Evolutionary conservation across 163 green algal genomes (phyloP).

Genomic region (Prototheca stagnorum): DNA sequence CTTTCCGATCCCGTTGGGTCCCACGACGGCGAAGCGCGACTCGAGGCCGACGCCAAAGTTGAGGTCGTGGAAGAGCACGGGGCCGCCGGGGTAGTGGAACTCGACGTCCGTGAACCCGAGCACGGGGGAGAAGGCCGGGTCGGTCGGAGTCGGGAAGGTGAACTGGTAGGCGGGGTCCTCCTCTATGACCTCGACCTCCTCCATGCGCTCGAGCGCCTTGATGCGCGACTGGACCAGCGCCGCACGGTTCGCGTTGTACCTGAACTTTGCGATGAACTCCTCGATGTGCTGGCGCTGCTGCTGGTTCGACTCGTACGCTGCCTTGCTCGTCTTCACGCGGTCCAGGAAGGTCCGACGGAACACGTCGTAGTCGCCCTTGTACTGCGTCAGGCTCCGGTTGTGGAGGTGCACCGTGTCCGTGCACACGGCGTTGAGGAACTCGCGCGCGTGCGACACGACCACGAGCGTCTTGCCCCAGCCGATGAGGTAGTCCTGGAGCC

Average conservation of each 20-base stretch:
- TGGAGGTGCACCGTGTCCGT: conserved; percentile 55
- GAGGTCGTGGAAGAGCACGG: conserved; percentile 48
- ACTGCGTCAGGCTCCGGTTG: conserved; percentile 24
- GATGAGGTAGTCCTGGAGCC: conserved; percentile 20
- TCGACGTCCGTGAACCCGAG: conserved; percentile 43
- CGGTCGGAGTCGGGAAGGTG: conserved; percentile 33
- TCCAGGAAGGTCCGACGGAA: conserved; percentile 32
- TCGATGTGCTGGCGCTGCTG: conserved; percentile 44
- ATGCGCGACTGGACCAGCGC: conserved; percentile 80
- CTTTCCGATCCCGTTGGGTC: conserved; percentile 64
- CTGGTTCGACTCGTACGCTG: conserved; percentile 38
- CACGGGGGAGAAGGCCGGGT: conserved; percentile 26
- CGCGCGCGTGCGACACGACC: conserved; percentile 61
- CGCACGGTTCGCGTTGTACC: conserved; percentile 82
- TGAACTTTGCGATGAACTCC: conserved; percentile 83
- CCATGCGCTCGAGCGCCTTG: conserved; percentile 80
- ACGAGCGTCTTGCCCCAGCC: conserved; percentile 59
- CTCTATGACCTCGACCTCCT: conserved; percentile 45
- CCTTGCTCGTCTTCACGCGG: conserved; percentile 7
- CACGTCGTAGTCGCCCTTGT: conserved; percentile 35
- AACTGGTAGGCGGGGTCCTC: conserved; percentile 44
- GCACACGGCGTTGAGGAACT: conserved; percentile 65
- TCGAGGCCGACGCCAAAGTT: conserved; percentile 67
- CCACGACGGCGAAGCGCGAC: conserved; percentile 60
- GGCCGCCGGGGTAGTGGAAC: conserved; percentile 29